Base-by-base conservation (phyloP, 2,329 filamentous ascomycete species). In the Cladosporium halotolerans region DNA sequence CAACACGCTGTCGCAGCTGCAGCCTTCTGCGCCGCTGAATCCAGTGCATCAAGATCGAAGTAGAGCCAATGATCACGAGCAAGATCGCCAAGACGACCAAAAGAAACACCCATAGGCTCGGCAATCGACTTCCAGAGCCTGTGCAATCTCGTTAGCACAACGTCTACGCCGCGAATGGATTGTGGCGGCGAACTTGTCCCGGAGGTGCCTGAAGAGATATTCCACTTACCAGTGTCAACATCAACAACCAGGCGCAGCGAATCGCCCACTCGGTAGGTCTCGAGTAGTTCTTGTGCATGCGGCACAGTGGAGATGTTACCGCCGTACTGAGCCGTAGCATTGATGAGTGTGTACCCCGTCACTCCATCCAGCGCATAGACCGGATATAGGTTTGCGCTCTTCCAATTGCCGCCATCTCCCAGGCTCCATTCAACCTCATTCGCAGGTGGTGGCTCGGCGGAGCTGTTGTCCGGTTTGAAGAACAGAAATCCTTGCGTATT, bases 31-130 rank as follows among this genome's bases (percentile, higher is more conserved):
- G 79, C 34, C 83, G 80, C 66, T 95, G 89, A 31, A 93, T 74
- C 18, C 84, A 74, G 62, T 93, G 89, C 86, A 93, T 95, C 49
- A 78, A 73, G 39, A 84, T 66, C 1, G 83, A 93, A 1, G 83
- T 89, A 9, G 74, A 70, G 3, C 79, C 76, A 40, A 95, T 80
- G 54, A 95, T 79, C 41, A 77, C 66, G 1, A 91, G 68, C 1
- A 95, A 74, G 2, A 91, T 80, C 3, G 80, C 89, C 11, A 91
- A 73, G 41, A 95, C 85, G 34, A 80, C 75, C 28, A 83, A 73
- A 4, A 84, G 66, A 63, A 95, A 95, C 0, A 88, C 81, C 92
- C 92, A 97, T 1, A 96, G 76, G 10, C 81, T 84, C 0, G 89
- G 86, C 7, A 90, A 73, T 16, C 64, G 62, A 34, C 56, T 63